These are phyloP conservation scores for Sporothrix brunneoviolacea DNA, from an alignment of 2,329 filamentous ascomycete species.

Conservation along the genomic window DNA sequence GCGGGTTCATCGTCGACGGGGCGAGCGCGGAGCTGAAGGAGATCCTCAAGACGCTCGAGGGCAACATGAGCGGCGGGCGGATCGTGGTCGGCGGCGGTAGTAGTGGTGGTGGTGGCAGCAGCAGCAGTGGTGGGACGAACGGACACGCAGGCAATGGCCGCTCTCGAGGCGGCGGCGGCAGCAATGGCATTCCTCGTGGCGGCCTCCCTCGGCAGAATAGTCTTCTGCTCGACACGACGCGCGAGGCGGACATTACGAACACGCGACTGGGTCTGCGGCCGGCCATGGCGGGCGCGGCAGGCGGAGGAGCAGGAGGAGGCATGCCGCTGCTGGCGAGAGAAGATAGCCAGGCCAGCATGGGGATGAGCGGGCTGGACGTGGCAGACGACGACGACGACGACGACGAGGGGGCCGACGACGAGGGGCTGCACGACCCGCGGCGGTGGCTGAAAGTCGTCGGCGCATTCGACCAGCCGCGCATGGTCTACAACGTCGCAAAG, in stretches of 20 bases:
- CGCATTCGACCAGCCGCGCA: slow-evolving; percentile 78
- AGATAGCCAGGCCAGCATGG: slow-evolving; percentile 61
- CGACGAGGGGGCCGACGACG: slow-evolving; percentile 53
- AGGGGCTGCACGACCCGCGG: slow-evolving; percentile 59
- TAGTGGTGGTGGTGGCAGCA: neutral
- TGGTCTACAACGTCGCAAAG: slow-evolving; percentile 69
- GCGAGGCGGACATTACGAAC: slow-evolving; percentile 45
- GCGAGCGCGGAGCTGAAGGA: slow-evolving; percentile 66
- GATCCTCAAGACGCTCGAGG: slow-evolving; percentile 77
- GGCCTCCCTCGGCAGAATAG: slow-evolving; percentile 55
- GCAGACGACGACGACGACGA: slow-evolving; percentile 57
- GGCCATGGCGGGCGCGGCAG: slow-evolving; percentile 14
- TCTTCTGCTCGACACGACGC: slow-evolving; percentile 51
- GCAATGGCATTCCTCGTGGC: neutral
- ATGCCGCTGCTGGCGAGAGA: slow-evolving; percentile 41
- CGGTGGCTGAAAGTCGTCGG: slow-evolving; percentile 78
- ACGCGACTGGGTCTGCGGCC: slow-evolving; percentile 50
- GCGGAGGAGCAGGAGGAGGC: slow-evolving; percentile 3
- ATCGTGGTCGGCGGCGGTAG: slow-evolving; percentile 38
- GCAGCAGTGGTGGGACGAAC: neutral
- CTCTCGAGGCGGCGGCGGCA: neutral
- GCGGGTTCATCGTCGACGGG: slow-evolving; percentile 87
- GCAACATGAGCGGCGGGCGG: slow-evolving; percentile 81
- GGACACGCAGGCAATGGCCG: neutral
- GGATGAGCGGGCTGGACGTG: slow-evolving; percentile 45